phyloP scores from a whole-genome alignment of 148 eudicot species.

The Silene conica region DNA sequence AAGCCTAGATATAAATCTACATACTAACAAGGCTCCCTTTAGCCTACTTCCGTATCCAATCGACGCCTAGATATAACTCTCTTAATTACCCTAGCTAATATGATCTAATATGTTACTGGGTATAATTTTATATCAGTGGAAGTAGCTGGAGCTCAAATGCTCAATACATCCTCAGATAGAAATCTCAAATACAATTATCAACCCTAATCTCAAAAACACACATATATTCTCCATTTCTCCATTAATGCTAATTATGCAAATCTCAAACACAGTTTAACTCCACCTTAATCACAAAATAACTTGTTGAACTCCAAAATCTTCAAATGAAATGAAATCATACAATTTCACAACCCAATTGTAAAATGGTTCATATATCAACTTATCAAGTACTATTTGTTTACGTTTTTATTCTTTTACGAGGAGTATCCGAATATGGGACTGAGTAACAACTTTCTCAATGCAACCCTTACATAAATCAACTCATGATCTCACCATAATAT shows the following conservation, averaged over 20 bases:
- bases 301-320: neutral
- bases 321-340: neutral
- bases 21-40: too few relatives aligned
- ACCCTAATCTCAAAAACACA: neutral
- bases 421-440: too few relatives aligned
- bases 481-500: neutral
- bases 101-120: neutral
- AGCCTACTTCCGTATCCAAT: neutral
- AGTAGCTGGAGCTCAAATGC: neutral
- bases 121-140: neutral
- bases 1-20: too few relatives aligned
- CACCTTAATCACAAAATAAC: neutral
- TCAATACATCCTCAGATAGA: neutral
- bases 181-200: too few relatives aligned
- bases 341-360: neutral
- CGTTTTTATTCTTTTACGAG: too few relatives aligned
- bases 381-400: too few relatives aligned
- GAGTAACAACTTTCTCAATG: neutral
- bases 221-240: neutral
- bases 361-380: neutral
- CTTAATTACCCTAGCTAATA: neutral
- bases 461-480: neutral
- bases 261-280: neutral
- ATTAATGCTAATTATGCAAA: neutral
- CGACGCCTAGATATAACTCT: neutral